A percentile compares a stretch with the other conserved stretches of the same genome.
Evolutionary conservation across 1,139 yeast genomes (phyloP).

Genomic region (Blastobotrys arbuscula): DNA sequence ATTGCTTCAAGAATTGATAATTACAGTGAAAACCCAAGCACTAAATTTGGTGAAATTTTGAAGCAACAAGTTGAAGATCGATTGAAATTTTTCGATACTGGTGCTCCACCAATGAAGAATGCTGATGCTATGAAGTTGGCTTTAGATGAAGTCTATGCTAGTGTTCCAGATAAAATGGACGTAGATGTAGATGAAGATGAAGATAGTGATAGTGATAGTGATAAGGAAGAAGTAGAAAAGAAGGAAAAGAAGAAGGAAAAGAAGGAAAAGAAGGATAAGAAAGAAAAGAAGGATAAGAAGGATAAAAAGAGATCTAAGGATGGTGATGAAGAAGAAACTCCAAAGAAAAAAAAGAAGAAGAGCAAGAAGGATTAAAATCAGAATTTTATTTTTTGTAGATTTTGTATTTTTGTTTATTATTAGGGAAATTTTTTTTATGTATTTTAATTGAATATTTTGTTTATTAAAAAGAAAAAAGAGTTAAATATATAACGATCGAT

Average conservation of each 20-base stretch:
- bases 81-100: slow-evolving; percentile 90
- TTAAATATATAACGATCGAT: slow-evolving; percentile 22
- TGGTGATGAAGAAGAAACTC: slow-evolving; percentile 26
- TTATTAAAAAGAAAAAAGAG: background rate
- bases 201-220: slow-evolving; percentile 37
- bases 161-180: slow-evolving; percentile 45
- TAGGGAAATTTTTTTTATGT: background rate
- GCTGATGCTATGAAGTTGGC: slow-evolving; percentile 92
- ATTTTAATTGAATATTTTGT: background rate
- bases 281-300: slow-evolving; percentile 31
- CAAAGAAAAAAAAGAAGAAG: slow-evolving; percentile 36
- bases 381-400: background rate
- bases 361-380: slow-evolving; percentile 17
- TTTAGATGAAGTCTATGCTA: slow-evolving; percentile 52
- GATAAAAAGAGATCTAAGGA: slow-evolving; percentile 18
- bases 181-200: slow-evolving; percentile 46
- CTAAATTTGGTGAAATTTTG: slow-evolving; percentile 82
- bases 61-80: slow-evolving; percentile 98
- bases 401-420: background rate
- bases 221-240: slow-evolving; percentile 32
- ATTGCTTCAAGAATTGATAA: slow-evolving; percentile 98
- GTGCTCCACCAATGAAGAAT: slow-evolving; percentile 95
- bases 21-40: slow-evolving; percentile 53
- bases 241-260: slow-evolving; percentile 33
- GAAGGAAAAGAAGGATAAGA: slow-evolving; percentile 40